Percentiles rank a stretch among this genome's conserved stretches.
Conservation (phyloP, 2,329 filamentous ascomycete species). For the Sordariomycetes sp. region DNA sequence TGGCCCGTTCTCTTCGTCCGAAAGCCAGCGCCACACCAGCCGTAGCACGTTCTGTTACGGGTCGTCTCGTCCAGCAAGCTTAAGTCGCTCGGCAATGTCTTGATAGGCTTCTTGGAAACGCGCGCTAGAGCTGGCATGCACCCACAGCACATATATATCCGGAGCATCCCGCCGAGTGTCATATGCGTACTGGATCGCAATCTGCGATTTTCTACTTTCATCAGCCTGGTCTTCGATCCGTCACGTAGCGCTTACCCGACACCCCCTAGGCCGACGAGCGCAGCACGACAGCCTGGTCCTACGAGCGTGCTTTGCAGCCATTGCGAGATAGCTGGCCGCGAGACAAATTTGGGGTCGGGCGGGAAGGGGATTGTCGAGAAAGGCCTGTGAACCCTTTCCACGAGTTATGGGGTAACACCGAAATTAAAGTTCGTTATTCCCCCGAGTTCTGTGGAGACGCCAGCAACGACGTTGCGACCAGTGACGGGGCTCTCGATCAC, state of each 20-base stretch:
- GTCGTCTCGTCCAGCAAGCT: conserved; percentile 14
- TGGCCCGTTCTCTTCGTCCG: conserved; percentile 12
- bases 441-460: too few species aligned
- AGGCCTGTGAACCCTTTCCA: background rate
- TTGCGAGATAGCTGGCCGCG: background rate
- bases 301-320: background rate
- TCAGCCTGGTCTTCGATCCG: too few species aligned
- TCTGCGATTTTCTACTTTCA: too few species aligned
- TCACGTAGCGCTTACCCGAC: too few species aligned
- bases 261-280: conserved; percentile 1
- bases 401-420: too few species aligned
- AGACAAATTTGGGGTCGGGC: conserved; percentile 2
- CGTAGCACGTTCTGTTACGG: conserved; percentile 11
- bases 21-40: conserved; percentile 21
- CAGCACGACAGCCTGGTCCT: background rate
- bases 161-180: background rate
- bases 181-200: conserved; percentile 2
- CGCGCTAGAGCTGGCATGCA: conserved; percentile 17
- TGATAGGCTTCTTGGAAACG: conserved; percentile 21
- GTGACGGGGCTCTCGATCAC: too few species aligned
- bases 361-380: conserved; percentile 1
- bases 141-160: conserved; percentile 20
- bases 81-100: conserved; percentile 18
- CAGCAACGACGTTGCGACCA: too few species aligned
- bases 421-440: too few species aligned